Percentiles rank a stretch among this genome's conserved stretches.
Conservation (phyloP, 345 rosid genomes). For the Lagerstroemia speciosa region DNA sequence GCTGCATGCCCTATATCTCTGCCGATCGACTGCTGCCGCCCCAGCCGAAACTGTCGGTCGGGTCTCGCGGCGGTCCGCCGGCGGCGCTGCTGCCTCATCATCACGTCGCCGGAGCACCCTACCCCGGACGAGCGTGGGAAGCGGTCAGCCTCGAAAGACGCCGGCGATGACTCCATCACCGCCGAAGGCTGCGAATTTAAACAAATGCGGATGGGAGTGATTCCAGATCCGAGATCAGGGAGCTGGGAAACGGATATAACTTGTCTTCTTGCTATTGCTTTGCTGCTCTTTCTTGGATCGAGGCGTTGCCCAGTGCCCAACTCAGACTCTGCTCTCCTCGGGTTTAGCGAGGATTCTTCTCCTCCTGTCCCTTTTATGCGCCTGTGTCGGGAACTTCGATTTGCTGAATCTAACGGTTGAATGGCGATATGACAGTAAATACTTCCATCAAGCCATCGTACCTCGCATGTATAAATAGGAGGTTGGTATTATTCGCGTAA, state of each 20-base stretch:
- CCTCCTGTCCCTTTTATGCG: background rate
- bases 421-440: background rate
- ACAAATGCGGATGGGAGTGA: background rate
- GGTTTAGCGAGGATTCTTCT: background rate
- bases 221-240: background rate
- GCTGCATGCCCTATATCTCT: conserved; percentile 66
- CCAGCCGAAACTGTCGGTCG: conserved; percentile 2
- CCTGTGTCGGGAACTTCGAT: background rate
- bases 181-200: background rate
- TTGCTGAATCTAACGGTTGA: background rate
- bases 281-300: background rate
- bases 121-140: background rate
- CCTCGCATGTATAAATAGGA: too few species aligned
- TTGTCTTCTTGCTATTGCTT: background rate
- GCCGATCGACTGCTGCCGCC: conserved; percentile 42
- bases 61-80: conserved; percentile 24
- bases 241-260: background rate
- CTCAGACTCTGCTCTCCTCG: background rate
- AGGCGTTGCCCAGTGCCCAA: too few species aligned
- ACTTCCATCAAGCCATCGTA: too few species aligned
- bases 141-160: background rate
- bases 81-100: conserved; percentile 17
- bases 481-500: too few species aligned
- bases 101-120: background rate
- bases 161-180: background rate